Percentiles rank a stretch among this genome's conserved stretches.
Evolutionary conservation across 2,329 filamentous ascomycete species (phyloP).

Genomic region (Claviceps fusiformis): DNA sequence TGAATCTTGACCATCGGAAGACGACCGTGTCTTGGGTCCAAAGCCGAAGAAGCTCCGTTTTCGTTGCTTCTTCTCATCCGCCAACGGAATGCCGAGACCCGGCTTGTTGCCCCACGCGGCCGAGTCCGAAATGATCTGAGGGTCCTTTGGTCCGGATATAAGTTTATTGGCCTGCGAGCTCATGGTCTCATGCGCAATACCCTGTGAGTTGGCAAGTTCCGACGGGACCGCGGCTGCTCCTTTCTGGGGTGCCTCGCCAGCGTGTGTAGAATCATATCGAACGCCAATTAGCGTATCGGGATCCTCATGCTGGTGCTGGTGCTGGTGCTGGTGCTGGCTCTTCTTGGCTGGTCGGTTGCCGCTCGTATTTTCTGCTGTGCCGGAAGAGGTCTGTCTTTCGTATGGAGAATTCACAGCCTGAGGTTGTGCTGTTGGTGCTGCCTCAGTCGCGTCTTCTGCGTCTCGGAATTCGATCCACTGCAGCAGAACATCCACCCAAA

Average conservation of each 20-base stretch:
- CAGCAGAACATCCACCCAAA: conserved; percentile 82
- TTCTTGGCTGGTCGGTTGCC: conserved; percentile 17
- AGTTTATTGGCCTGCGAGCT: conserved; percentile 28
- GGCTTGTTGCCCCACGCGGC: conserved; percentile 76
- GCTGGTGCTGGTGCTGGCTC: conserved; percentile 10
- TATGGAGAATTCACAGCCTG: conserved; percentile 14
- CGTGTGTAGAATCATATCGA: conserved; percentile 42
- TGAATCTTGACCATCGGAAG: conserved; percentile 44
- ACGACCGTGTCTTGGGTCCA: conserved; percentile 44
- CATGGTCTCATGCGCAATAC: conserved; percentile 20
- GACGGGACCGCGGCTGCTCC: conserved; percentile 18
- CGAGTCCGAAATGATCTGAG: conserved; percentile 68
- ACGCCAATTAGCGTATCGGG: conserved; percentile 41
- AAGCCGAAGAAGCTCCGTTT: conserved; percentile 70
- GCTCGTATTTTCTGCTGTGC: conserved; percentile 11
- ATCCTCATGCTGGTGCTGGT: conserved; percentile 21
- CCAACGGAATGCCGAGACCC: conserved; percentile 31
- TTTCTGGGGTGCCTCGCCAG: conserved; percentile 36
- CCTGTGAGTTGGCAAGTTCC: conserved; percentile 21
- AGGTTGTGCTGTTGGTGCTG: neutral
- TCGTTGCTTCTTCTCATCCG: conserved; percentile 65
- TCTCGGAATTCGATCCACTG: conserved; percentile 74
- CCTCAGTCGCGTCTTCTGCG: conserved; percentile 32
- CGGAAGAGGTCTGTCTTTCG: conserved; percentile 25
- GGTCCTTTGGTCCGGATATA: conserved; percentile 79